Evolutionary conservation across 306 rosid genomes (phyloP), one percentile per base, ranked within the genome.

Genomic region (Lathyrus sativus): DNA sequence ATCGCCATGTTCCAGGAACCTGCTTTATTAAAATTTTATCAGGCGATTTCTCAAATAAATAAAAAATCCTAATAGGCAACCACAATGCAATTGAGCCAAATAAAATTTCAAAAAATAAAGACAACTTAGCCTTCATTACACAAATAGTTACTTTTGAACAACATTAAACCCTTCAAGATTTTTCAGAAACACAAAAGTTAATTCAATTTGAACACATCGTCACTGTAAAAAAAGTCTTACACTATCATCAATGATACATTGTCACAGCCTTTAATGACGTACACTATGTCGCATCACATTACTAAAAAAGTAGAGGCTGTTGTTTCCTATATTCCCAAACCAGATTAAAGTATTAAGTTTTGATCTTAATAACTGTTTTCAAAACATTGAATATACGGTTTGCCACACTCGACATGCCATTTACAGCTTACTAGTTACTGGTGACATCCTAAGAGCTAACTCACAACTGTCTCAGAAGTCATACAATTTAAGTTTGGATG

Each of bases 1-100:
- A 89, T 70, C 96, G 70, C 96, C 96, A 89, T 29, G 96, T 89
- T 77, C 96, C 96, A 12, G 92, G 90, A 79, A 86, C 96, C 96
- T 89, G 76, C 51, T 55, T 42, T 35, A 17, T 67, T 67, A 77
- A 46, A 24, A 43, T 26, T 39, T 13, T 57, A 46, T 77, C 49
- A 78, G 51, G 62, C 8, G 49, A 48, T 58, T 57, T 58, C 5
- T 65, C 51, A 57, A 29, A 19, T 4, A 54, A 56, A 24, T 24
- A 24, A 38, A 6, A 18, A 4, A 11, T 22, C 17, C 31, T 18
- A 55, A n/a, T 49, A 65, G 44, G 49, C 13, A 64, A 56, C 39
- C 22, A 49, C 39, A 38, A 45, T 64, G 38, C 10, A 31, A 57
- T 57, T 26, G 56, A 49, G 14, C 65, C 68, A 64, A 56, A 77